These are phyloP conservation scores for Rossbeevera mucosa DNA, from an alignment of 768 basidiomycete species.

Conservation along the genomic window DNA sequence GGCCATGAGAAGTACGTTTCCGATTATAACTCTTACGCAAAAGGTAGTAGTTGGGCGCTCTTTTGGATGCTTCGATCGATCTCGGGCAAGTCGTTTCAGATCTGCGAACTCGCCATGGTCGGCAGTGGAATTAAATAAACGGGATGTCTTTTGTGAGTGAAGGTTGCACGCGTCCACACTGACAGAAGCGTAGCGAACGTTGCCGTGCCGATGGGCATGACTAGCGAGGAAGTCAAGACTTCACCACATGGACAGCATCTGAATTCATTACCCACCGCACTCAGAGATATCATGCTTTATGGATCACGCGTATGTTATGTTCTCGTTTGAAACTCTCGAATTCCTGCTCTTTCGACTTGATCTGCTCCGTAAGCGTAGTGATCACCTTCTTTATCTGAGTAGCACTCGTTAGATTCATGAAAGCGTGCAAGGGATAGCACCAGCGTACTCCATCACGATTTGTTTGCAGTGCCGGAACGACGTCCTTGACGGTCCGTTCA, in stretches of 20 bases:
- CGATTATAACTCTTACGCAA: not conserved
- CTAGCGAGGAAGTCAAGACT: not conserved
- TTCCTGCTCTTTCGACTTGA: constrained; percentile 83
- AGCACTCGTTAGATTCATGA: constrained; percentile 8
- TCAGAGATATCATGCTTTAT: constrained; percentile 22
- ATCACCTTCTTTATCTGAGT: constrained; percentile 79
- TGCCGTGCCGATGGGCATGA: not conserved
- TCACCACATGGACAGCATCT: constrained; percentile 1
- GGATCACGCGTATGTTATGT: constrained; percentile 65
- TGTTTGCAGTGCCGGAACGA: constrained; percentile 85
- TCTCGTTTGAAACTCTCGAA: constrained; percentile 77
- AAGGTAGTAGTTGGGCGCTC: not conserved
- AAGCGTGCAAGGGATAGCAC: not conserved
- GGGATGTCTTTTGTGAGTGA: not conserved
- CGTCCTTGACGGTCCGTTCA: constrained; percentile 92
- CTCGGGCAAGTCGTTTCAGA: not conserved
- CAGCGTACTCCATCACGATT: constrained; percentile 78
- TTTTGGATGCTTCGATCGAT: not conserved
- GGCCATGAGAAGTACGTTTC: not conserved
- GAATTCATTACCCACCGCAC: constrained; percentile 2
- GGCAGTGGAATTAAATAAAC: not conserved
- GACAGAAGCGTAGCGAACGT: not conserved
- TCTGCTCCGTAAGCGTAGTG: constrained; percentile 73
- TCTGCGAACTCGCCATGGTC: not conserved
- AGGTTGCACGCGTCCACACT: not conserved